Evolutionary conservation across 176 grass and related monocot genomes (phyloP).

Genomic region (Oryza longistaminata): DNA sequence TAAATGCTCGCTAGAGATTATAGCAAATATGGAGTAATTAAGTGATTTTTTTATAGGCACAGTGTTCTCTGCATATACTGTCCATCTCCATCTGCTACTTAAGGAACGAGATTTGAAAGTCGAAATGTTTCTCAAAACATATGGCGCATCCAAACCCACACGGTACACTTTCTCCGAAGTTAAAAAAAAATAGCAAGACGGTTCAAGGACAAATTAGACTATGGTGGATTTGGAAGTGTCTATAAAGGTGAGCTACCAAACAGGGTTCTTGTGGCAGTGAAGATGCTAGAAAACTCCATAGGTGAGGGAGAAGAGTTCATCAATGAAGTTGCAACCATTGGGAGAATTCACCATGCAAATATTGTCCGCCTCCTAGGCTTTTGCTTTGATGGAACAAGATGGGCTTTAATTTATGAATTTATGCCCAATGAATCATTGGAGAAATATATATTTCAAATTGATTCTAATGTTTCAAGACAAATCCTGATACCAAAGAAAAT

Average conservation of each 20-base stretch:
- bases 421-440: conserved; percentile 54
- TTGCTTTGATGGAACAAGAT: conserved; percentile 42
- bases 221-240: conserved; percentile 62
- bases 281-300: conserved; percentile 54
- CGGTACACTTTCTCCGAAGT: conserved; percentile 52
- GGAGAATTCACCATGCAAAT: conserved; percentile 58
- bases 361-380: conserved; percentile 46
- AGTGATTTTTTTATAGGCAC: too few relatives aligned
- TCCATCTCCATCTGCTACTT: too few relatives aligned
- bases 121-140: conserved; percentile 55
- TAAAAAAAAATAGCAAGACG: conserved; percentile 55
- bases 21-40: too few relatives aligned
- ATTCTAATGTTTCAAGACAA: not conserved
- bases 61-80: too few relatives aligned
- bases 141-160: conserved; percentile 49
- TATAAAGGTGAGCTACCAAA: conserved; percentile 52
- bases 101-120: conserved; percentile 53
- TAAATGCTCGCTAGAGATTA: too few relatives aligned
- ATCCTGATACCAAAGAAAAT: conserved; percentile 22
- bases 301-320: conserved; percentile 60
- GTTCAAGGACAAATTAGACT: conserved; percentile 50
- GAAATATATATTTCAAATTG: conserved; percentile 37
- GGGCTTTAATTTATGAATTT: conserved; percentile 49
- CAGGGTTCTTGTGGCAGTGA: conserved; percentile 57
- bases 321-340: conserved; percentile 63